Conservation (phyloP, 305 asterid genomes). For the Rubia peregrina region DNA sequence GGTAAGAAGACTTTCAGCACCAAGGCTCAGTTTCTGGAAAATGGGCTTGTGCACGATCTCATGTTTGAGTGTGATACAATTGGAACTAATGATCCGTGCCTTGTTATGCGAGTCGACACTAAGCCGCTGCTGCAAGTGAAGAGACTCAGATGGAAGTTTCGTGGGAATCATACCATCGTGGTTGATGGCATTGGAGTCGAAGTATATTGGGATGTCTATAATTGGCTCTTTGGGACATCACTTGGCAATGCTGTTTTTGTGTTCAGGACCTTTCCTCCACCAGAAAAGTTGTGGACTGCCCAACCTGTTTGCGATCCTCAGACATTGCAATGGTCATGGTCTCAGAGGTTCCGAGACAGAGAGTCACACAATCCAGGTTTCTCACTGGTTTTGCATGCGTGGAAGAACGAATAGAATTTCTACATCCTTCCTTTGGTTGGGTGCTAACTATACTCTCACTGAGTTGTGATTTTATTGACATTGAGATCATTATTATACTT, state of each 20-base stretch:
- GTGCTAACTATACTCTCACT: slow-evolving; percentile 34
- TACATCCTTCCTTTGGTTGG: slow-evolving; percentile 22
- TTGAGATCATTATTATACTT: slow-evolving; percentile 30
- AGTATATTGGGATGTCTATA: slow-evolving; percentile 65
- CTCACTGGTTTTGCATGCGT: slow-evolving; percentile 52
- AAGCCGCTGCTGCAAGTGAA: slow-evolving; percentile 61
- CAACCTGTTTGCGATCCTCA: slow-evolving; percentile 43
- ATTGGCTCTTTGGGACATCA: slow-evolving; percentile 53
- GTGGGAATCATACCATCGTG: slow-evolving; percentile 50
- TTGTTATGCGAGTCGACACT: slow-evolving; percentile 41
- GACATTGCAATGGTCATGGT: slow-evolving; percentile 48
- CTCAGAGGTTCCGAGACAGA: slow-evolving; percentile 47
- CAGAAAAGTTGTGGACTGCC: slow-evolving; percentile 54
- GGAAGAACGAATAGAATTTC: slow-evolving; percentile 55
- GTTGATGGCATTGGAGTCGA: slow-evolving; percentile 56
- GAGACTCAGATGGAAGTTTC: slow-evolving; percentile 55
- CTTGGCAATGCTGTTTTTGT: slow-evolving; percentile 55
- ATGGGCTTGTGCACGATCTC: slow-evolving; percentile 39
- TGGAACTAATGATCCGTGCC: slow-evolving; percentile 39
- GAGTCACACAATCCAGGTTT: slow-evolving; percentile 43
- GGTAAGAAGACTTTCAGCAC: slow-evolving; percentile 52
- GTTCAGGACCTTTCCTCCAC: slow-evolving; percentile 52
- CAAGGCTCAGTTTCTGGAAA: slow-evolving; percentile 43
- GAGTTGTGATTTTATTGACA: slow-evolving; percentile 28
- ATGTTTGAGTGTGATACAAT: slow-evolving; percentile 52